Evolutionary conservation across 169 alveolate species (phyloP), one percentile per base, ranked within the genome.

Genomic region (Eimeria necatrix): DNA sequence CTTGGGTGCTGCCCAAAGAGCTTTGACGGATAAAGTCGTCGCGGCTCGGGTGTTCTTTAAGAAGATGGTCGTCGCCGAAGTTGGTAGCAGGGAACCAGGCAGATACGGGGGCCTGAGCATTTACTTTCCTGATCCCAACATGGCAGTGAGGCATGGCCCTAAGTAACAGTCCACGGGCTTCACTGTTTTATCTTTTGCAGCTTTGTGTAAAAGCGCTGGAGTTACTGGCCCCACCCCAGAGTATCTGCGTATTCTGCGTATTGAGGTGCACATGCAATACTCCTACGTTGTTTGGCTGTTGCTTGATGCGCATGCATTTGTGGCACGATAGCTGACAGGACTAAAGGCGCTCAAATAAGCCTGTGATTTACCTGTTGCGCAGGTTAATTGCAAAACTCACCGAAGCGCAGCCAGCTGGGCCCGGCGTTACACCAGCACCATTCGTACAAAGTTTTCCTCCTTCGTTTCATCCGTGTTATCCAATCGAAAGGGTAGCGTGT

Each of bases 81-180:
- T 92, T 68, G 94, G 90, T 22, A 71, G 59, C 83, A 20, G 90
- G 70, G 90, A 90, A 46, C 59, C 93, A 61, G 71, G 95, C 60
- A 78, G 96, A 71, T 92, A 83, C 49, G 87, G 96, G 14, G 97
- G 97, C 4, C 32, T 96, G 32, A 95, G 96, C 86, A 93, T 96
- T 2, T 96, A 93, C 83, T 96, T 92, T 59, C 97, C 97, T 5
- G 96, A 96, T 74, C 89, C 96, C 12, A 86, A 88, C 76, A 84
- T 91, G 59, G 95, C 94, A 16, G 96, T 94, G 56, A 52, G 94
- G 4, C 84, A 4, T 49, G 88, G 41, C 68, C 59, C 60, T 41
- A 80, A 48, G 49, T 4, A 18, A 26, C 26, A 16, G 41, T 51
- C 41, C 41, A 32, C 3, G 26, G 24, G 24, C 74, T 61, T 61